These are phyloP conservation scores for Triangularia verruculosa DNA, from an alignment of 2,329 filamentous ascomycete species.

Conservation along the genomic window DNA sequence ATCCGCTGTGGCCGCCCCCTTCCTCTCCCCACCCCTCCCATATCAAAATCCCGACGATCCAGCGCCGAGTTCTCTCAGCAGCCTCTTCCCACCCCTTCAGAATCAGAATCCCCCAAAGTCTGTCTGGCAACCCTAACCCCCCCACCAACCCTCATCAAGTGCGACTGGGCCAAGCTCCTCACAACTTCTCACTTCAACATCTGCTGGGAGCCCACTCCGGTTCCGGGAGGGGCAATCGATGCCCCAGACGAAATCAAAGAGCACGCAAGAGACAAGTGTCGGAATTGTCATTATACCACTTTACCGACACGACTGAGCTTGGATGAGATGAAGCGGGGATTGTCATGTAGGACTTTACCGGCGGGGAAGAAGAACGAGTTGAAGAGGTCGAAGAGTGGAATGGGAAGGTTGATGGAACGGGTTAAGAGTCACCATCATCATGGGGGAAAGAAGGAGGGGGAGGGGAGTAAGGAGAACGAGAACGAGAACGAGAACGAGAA, in stretches of 20 bases:
- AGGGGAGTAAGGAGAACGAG: background rate
- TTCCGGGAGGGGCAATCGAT: background rate
- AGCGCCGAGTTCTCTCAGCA: background rate
- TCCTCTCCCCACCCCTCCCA: background rate
- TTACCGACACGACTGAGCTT: background rate
- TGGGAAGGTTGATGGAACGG: background rate
- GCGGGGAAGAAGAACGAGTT: background rate
- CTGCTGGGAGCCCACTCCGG: conserved; percentile 4
- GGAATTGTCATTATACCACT: background rate
- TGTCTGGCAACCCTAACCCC: background rate
- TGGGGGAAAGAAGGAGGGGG: background rate
- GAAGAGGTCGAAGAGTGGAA: background rate
- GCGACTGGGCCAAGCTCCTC: background rate
- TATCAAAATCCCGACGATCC: background rate
- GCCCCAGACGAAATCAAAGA: background rate
- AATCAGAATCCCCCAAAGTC: background rate
- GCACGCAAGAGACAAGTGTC: background rate
- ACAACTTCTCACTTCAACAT: background rate
- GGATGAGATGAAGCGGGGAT: background rate
- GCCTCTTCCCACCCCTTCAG: background rate
- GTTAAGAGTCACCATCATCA: background rate
- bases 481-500: background rate
- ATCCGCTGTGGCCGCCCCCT: background rate
- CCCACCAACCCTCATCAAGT: conserved; percentile 1
- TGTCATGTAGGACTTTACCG: background rate